phyloP scores from a whole-genome alignment of 1,139 yeast genomes.

The Hyphopichia pseudoburtonii region DNA sequence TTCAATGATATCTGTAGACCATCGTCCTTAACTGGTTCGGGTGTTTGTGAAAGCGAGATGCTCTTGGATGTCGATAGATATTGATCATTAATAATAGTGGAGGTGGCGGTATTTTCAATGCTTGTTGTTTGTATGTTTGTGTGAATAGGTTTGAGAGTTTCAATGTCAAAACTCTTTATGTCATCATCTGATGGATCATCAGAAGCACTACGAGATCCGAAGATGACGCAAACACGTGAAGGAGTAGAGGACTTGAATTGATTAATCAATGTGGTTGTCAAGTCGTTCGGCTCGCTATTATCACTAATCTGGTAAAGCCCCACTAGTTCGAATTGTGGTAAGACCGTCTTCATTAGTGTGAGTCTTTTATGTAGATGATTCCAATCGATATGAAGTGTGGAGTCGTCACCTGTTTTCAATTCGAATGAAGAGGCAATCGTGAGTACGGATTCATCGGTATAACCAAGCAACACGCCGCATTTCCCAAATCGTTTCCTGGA shows the following conservation, averaged over 20 bases:
- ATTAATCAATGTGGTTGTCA: conserved; percentile 9
- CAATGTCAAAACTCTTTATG: conserved; percentile 1
- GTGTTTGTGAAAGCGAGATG: too few relatives aligned
- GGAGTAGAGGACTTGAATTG: conserved; percentile 8
- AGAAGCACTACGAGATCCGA: neutral
- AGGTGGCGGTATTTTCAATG: conserved; percentile 26
- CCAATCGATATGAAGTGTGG: conserved; percentile 15
- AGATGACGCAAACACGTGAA: neutral
- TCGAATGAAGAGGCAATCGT: conserved; percentile 25
- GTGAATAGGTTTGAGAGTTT: neutral
- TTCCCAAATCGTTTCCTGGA: conserved; percentile 14
- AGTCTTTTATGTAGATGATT: conserved; percentile 24
- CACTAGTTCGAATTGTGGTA: conserved; percentile 25
- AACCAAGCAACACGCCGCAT: conserved; percentile 33
- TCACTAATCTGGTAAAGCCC: conserved; percentile 28
- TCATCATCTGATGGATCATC: conserved; percentile 3
- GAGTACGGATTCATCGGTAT: conserved; percentile 8
- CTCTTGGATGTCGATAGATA: conserved; percentile 13
- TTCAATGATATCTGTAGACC: neutral
- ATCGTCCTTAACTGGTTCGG: conserved; percentile 7
- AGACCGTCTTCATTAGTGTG: conserved; percentile 26
- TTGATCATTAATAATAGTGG: conserved; percentile 26
- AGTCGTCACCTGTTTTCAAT: conserved; percentile 12
- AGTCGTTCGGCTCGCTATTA: conserved; percentile 7
- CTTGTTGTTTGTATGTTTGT: conserved; percentile 19